Evolutionary conservation across 768 basidiomycete species (phyloP).

Genomic region (Peribolospora kevripleyi): DNA sequence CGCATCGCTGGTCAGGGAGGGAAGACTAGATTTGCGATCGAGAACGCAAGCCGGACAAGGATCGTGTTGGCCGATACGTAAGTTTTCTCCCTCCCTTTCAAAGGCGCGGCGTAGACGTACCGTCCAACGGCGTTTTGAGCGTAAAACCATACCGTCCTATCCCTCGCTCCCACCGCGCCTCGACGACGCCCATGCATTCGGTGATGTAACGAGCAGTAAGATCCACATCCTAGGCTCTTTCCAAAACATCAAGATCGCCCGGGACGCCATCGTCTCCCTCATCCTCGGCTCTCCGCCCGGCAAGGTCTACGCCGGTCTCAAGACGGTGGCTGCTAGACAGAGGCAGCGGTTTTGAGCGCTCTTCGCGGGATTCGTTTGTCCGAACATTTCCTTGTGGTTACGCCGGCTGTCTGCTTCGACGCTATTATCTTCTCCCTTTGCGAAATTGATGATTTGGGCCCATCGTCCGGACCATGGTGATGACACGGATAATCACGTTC

Average conservation of each 20-base stretch:
- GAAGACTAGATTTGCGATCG: slow-evolving; percentile 95
- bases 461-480: no score
- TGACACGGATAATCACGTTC: no score
- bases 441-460: no score
- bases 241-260: slow-evolving; percentile 92
- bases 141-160: background rate
- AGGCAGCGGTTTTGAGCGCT: slow-evolving; percentile 35
- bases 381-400: no score
- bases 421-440: no score
- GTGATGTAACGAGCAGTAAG: slow-evolving; percentile 36
- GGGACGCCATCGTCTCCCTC: slow-evolving; percentile 45
- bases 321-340: slow-evolving; percentile 79
- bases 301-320: slow-evolving; percentile 45
- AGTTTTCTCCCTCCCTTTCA: slow-evolving; percentile 17
- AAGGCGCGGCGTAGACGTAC: slow-evolving; percentile 1
- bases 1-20: slow-evolving; percentile 98
- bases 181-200: background rate
- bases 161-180: background rate
- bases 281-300: slow-evolving; percentile 15
- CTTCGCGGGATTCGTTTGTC: no score
- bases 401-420: no score
- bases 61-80: slow-evolving; percentile 95
- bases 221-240: slow-evolving; percentile 97
- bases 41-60: slow-evolving; percentile 88
- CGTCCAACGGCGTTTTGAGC: background rate